Percentiles rank a stretch among this genome's conserved stretches.
Evolutionary conservation across 192 early-diverging fungal genomes (phyloP).

Genomic region (Entomortierella chlamydospora): DNA sequence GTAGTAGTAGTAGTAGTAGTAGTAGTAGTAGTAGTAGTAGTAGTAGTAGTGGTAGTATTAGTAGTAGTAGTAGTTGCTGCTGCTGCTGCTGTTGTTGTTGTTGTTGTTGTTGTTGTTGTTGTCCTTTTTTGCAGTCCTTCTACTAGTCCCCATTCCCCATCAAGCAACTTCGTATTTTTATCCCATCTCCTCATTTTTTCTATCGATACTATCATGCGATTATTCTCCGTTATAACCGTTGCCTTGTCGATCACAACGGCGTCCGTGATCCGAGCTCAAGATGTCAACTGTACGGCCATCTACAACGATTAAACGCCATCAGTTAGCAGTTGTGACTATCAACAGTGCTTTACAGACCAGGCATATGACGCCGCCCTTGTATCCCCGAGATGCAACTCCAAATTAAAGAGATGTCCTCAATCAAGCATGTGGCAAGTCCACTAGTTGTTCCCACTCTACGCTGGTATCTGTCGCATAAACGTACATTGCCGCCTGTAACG

Average conservation of each 20-base stretch:
- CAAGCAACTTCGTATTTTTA: neutral
- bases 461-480: constrained; percentile 5
- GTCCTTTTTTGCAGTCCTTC: too few relatives aligned
- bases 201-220: neutral
- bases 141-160: too few relatives aligned
- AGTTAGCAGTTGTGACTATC: neutral
- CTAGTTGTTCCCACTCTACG: constrained; percentile 19
- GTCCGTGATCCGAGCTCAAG: constrained; percentile 15
- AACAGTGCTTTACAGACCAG: constrained; percentile 30
- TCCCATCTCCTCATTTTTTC: neutral
- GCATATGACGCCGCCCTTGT: constrained; percentile 27
- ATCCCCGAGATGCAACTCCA: constrained; percentile 12
- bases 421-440: constrained; percentile 6
- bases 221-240: neutral
- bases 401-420: constrained; percentile 23
- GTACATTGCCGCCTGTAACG: constrained; percentile 16
- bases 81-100: too few relatives aligned
- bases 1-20: too few relatives aligned
- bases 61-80: too few relatives aligned
- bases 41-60: too few relatives aligned
- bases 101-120: neutral
- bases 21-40: too few relatives aligned
- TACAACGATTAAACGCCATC: constrained; percentile 16
- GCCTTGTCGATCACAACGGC: neutral
- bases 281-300: constrained; percentile 22